Evolutionary conservation across 176 grass and related monocot species (phyloP).

Genomic region (Raddia guianensis): DNA sequence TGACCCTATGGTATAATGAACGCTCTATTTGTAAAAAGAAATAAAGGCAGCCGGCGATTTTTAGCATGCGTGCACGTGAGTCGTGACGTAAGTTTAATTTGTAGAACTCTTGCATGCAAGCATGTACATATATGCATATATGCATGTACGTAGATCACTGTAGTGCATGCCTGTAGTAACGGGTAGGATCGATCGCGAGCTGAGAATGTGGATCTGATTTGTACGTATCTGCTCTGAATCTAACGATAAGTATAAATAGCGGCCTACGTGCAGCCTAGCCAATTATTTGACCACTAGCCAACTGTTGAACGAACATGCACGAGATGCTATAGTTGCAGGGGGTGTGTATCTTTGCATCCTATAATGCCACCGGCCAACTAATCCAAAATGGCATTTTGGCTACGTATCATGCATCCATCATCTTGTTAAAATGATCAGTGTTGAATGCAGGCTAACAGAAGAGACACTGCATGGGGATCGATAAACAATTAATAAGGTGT

Average conservation of each 20-base stretch:
- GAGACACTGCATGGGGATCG: no score
- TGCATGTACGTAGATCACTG: neutral
- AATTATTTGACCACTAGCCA: conserved; percentile 34
- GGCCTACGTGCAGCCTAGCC: conserved; percentile 19
- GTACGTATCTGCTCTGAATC: conserved; percentile 5
- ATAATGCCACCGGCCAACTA: neutral
- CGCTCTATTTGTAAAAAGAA: no score
- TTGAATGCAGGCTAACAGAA: no score
- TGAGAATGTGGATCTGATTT: conserved; percentile 31
- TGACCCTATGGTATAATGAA: no score
- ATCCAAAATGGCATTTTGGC: conserved; percentile 12
- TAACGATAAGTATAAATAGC: conserved; percentile 25
- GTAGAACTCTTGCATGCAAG: no score
- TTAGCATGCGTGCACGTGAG: no score
- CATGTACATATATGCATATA: no score
- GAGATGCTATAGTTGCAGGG: neutral
- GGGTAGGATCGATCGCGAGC: neutral
- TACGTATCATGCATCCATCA: no score
- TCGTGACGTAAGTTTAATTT: no score
- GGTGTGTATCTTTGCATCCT: neutral
- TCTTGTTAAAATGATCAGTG: no score
- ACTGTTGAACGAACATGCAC: conserved; percentile 42
- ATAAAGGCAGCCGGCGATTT: no score
- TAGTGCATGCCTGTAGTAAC: neutral
- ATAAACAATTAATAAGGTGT: no score